Base-by-base conservation (phyloP, 2,329 filamentous ascomycete genomes). In the Fusarium fracticaudum region DNA sequence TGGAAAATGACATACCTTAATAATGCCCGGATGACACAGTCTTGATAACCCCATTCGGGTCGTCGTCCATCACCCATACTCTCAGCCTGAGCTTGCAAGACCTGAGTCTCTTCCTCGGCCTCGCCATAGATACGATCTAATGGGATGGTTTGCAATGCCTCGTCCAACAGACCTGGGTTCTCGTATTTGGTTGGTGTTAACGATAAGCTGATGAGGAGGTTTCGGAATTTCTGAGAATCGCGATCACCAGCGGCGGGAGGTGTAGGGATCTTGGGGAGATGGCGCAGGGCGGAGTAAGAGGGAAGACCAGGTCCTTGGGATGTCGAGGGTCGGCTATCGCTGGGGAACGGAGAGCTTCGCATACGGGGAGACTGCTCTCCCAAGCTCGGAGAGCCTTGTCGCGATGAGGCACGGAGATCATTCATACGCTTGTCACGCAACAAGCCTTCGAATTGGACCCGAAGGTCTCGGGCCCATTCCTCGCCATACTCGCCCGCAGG, bases 1-100 rank as follows among this genome's bases (percentile, higher is more conserved):
- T 45, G 68, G 41, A 45, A 44, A 41, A 61, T 51, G 38, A 85
- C 91, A 77, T 86, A 95, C 93, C 91, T 92, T 79, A 98, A 86
- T 73, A 98, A 87, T 69, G 96, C 94, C 75, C 94, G 90, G 79
- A 98, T 93, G 63, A 98, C 94, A 82, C 96, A 99, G 84, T 99
- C 96, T 83, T 98, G 96, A 81, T 98, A 98, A 65, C 95, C 96
- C 96, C 96, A 98, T 85, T 95, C 93, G 4, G 95, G 90, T 81
- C 93, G 93, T 75, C 91, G 89, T 63, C 92, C 93, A 64, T 93
- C 91, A 26, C 93, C 94, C 85, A 98, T 91, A 76, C 94, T 97
- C 80, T 93, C 93, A 38, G 96, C 96, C 82, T 97, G 92, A 40
- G 94, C 96, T 79, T 93, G 91, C 77, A 97, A 87, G 37, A 98